phyloP scores from a whole-genome alignment of 2,329 filamentous ascomycete species.

The Alternaria rosae region DNA sequence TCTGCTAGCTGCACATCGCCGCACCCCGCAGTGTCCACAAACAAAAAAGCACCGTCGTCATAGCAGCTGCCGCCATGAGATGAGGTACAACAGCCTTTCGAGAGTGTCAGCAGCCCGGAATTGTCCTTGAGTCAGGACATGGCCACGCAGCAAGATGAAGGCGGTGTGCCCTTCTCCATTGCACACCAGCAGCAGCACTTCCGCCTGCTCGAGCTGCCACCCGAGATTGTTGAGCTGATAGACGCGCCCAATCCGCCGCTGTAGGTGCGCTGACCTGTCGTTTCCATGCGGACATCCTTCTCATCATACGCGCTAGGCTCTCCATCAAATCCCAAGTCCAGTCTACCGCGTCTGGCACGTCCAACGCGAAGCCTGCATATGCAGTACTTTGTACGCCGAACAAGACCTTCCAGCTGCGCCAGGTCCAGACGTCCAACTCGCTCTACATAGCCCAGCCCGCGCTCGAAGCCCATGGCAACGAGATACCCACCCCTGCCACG shows the following conservation, averaged over 20 bases:
- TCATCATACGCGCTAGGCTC: slow-evolving; percentile 41
- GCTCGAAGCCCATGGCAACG: slow-evolving; percentile 48
- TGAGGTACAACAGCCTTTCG: neutral
- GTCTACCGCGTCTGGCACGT: slow-evolving; percentile 24
- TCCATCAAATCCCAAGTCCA: slow-evolving; percentile 46
- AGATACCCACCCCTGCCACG: slow-evolving; percentile 43
- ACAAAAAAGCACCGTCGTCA: slow-evolving; percentile 13
- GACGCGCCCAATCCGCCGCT: slow-evolving; percentile 55
- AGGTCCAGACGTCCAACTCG: slow-evolving; percentile 71
- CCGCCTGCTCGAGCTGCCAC: slow-evolving; percentile 67
- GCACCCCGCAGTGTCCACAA: slow-evolving; percentile 13
- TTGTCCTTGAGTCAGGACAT: slow-evolving; percentile 31
- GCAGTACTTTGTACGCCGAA: slow-evolving; percentile 67
- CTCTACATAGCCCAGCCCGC: slow-evolving; percentile 61
- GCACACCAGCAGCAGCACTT: slow-evolving; percentile 60
- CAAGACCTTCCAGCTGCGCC: slow-evolving; percentile 66
- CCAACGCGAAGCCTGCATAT: slow-evolving; percentile 50
- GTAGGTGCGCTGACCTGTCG: slow-evolving; percentile 45
- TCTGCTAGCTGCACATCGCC: slow-evolving; percentile 10
- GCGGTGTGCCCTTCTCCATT: slow-evolving; percentile 54
- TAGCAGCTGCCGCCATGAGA: slow-evolving; percentile 1
- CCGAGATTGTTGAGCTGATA: slow-evolving; percentile 63
- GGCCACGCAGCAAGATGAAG: slow-evolving; percentile 53
- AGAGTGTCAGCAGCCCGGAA: neutral
- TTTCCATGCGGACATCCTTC: slow-evolving; percentile 25